Base-by-base conservation (phyloP, 371 early-diverging fungal species). In the Rhizopus sp. region DNA sequence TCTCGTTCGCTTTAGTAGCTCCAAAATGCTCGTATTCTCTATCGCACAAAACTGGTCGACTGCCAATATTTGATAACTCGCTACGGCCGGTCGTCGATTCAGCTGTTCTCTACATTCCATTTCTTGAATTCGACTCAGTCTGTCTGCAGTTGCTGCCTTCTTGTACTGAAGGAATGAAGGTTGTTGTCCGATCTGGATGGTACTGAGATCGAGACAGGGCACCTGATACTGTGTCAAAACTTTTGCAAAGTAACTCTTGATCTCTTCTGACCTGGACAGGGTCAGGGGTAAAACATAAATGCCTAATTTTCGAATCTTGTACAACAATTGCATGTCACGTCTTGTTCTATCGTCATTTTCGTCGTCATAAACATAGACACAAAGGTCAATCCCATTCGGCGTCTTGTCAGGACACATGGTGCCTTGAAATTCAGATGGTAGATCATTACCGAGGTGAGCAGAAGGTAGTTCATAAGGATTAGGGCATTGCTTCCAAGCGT, bases 361-460 rank as follows among this genome's bases (percentile, higher is more conserved):
- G 0, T 66, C 66, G 16, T 69, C 66, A 66, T 74, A 74, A 31
- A 78, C 71, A 59, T 78, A 78, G 4, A 78, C 68, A 16, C 75
- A 71, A 1, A 78, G 59, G 53, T 78, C 79, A 42, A 78, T 68
- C 8, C 79, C 79, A 49, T 73, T 66, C 1, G 75, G 72, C 3
- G 80, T 67, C 7, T 50, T 61, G 37, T 80, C 77, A 3, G 75
- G 73, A 50, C 65, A 75, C 31, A 72, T 65, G 31, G 55, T 57
- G 1, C 68, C 66, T 10, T 55, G 41, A 31, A 64, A 62, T 33
- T 50, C 15, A n/a, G 45, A 31, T 10, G 53, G 41, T 4, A 53
- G 13, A 52, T 57, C 60, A 44, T 49, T 39, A 15, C 52, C 34
- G 8, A 53, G 30, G 38, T 40, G 40, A 39, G 65, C 42, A 50